Evolutionary conservation across 1,139 yeast genomes (phyloP).

Genomic region (Meyerozyma guilliermondii): DNA sequence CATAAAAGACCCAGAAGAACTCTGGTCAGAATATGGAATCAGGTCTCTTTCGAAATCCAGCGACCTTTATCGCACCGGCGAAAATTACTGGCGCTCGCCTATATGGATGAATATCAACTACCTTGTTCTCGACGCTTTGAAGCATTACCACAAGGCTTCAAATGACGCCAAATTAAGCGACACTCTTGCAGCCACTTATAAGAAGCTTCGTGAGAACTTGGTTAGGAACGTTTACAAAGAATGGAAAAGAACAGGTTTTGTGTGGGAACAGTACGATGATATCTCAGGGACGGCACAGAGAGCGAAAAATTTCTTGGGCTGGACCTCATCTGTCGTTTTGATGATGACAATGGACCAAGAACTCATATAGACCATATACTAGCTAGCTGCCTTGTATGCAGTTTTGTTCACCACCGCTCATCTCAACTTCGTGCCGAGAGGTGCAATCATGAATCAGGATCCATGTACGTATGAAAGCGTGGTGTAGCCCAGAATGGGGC

Average conservation of each 20-base stretch:
- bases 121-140: conserved; percentile 65
- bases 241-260: conserved; percentile 74
- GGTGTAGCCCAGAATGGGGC: background rate
- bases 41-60: conserved; percentile 75
- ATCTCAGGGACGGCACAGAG: conserved; percentile 71
- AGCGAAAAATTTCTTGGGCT: conserved; percentile 87
- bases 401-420: background rate
- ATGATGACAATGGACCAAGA: conserved; percentile 71
- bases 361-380: background rate
- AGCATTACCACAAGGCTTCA: conserved; percentile 37
- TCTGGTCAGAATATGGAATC: conserved; percentile 79
- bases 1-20: conserved; percentile 62
- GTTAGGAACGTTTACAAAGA: conserved; percentile 63
- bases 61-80: conserved; percentile 64
- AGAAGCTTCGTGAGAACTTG: conserved; percentile 56
- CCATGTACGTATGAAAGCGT: background rate
- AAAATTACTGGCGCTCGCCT: conserved; percentile 95
- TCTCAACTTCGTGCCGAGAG: background rate
- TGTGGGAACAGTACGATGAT: conserved; percentile 90
- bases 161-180: conserved; percentile 25
- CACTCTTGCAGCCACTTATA: conserved; percentile 39
- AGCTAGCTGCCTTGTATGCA: background rate
- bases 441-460: conserved; percentile 1
- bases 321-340: conserved; percentile 80
- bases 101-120: conserved; percentile 93